Base-by-base conservation (phyloP, 306 rosid species). In the Pachyrhizus erosus region DNA sequence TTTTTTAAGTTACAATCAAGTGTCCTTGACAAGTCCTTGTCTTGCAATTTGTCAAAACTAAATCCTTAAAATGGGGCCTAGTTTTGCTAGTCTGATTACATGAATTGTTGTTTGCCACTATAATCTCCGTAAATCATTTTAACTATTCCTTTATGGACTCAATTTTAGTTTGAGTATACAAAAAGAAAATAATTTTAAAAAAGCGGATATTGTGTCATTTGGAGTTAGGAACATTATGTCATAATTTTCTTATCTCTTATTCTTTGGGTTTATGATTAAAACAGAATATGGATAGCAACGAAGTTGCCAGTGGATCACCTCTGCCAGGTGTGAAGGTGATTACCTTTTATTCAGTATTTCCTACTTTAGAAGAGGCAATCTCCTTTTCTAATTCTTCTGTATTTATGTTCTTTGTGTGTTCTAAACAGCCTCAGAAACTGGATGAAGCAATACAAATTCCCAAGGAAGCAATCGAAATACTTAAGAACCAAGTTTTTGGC, bases 301-400 rank as follows among this genome's bases (percentile, higher is more conserved):
- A 93, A 88, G 94, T 96, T 84, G 85, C 97, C 40, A 93, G 93
- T 72, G 99, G 99, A 82, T 96, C 99, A 33, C 98, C 99, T 61
- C 98, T 96, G 84, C 99, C 99, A 86, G 99, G 97, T 86, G 92
- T 93, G 89, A 92, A 96, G 99, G 99, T 93, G 94, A 92, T 85
- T 91, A 71, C 70, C 71, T 57, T 40, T 72, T 77, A 74, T 78
- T 75, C 72, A 71, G 13, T 54, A 26, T 87, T 84, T 78, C 62
- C 46, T 79, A 10, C 75, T 45, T 39, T 31, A 33, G 45, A 82
- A 83, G 75, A 64, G 77, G 27, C 80, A 23, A 70, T 46, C 69
- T 71, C 70, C 33, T 69, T 84, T 82, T 74, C 54, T 40, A 70
- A 81, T 34, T 79, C 77, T 69, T 75, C 37, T 15, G 57, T 70